Base-by-base conservation (phyloP, 257 asterid genomes). In the Rehmannia glutinosa region DNA sequence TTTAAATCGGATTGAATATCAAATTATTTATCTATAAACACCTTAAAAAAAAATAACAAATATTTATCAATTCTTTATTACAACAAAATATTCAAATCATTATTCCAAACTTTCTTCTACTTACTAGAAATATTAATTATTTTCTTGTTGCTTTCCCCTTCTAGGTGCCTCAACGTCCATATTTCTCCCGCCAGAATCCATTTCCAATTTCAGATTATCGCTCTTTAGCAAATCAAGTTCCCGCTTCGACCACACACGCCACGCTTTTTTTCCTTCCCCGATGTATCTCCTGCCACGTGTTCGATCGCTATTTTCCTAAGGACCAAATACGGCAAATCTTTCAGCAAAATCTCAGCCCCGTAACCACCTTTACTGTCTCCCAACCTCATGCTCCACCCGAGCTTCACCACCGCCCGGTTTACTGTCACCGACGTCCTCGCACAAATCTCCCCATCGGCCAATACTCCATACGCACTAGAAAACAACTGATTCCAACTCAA, bases 311-410 rank as follows among this genome's bases (percentile, higher is more conserved):
- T 47, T 49, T 49, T 46, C 20, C 57, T 33, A 12, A 64, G 49
- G 20, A 47, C 70, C 51, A 64, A 49, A 49, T 32, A 32, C 7
- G 70, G 70, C 70, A 64, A 9, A 20, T 30, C 58, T 15, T 27
- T 15, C 32, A 30, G 17, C 69, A 46, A 35, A 30, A 4, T 5
- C 32, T 10, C 57, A 24, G 57, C 57, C 13, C 19, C 10, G 43
- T 5, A 47, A 19, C 70, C 47, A 30, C 70, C 42, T 1, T 5
- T 28, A 46, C 46, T n/a, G 60, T 19, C 60, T 20, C 3, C 13
- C 55, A 64, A 32, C 35, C 43, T 64, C 49, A 64, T 5, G 46
- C 70, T 64, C 70, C 70, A 64, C 27, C 70, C 70, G 12, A 64
- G 21, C 70, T 19, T 64, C 70, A 63, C 58, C 55, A 32, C 45